Evolutionary conservation across 257 asterid genomes (phyloP).

Genomic region (Solanum bulbocastanum): DNA sequence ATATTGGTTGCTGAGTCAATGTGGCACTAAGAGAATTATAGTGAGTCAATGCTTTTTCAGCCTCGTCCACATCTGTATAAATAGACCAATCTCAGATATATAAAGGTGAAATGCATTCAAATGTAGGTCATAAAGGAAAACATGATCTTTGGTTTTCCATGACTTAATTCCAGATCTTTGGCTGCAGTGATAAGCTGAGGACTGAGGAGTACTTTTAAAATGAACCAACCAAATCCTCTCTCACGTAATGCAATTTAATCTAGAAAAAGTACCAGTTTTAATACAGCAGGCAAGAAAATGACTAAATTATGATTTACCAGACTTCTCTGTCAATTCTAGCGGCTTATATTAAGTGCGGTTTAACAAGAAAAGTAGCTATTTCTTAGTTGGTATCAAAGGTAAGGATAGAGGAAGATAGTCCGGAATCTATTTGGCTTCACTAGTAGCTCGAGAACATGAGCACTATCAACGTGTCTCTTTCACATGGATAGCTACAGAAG

Average conservation of each 20-base stretch:
- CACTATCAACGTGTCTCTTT: background rate
- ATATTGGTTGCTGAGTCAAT: conserved; percentile 45
- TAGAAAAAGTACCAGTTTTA: background rate
- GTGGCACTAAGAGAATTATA: conserved; percentile 42
- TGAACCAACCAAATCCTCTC: background rate
- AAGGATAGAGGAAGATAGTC: background rate
- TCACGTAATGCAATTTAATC: background rate
- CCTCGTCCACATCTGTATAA: conserved; percentile 52
- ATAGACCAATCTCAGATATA: conserved; percentile 6
- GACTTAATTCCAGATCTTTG: background rate
- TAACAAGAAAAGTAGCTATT: background rate
- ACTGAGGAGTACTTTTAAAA: background rate
- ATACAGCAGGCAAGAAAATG: background rate
- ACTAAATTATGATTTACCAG: background rate
- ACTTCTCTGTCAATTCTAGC: background rate
- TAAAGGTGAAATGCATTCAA: background rate
- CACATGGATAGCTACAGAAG: background rate
- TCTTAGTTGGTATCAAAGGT: background rate
- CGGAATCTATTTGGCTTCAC: background rate
- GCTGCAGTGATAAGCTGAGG: background rate
- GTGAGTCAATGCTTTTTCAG: conserved; percentile 47
- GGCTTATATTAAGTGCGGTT: background rate
- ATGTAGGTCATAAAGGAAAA: background rate
- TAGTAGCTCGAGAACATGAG: background rate
- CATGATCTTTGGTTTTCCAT: background rate